Evolutionary conservation across 495 filamentous ascomycete genomes (phyloP), one percentile per base, ranked within the genome.

Genomic region (Podospora pseudoanserina): DNA sequence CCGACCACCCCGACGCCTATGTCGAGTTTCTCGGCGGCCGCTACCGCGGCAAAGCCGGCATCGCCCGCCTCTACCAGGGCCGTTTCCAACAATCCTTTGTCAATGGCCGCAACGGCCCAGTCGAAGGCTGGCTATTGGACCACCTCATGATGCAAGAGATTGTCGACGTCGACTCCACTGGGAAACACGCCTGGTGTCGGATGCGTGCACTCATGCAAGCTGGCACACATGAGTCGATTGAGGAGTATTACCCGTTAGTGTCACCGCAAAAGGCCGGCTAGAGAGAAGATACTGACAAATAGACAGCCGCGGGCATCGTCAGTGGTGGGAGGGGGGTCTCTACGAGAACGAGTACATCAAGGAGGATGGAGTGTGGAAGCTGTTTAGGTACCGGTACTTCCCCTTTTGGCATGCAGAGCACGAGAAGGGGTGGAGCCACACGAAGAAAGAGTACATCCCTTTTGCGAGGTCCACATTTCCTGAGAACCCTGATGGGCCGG

Each of bases 331-430:
- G 69, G 84, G 84, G 26, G 84, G 84, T 5, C 74, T 86, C 65
- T 86, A 86, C 75, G 84, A 86, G 76, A 86, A 86, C 70, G 84
- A 86, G 73, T 86, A 86, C 73, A 80, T 85, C 74, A 86, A 86
- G 75, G 83, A 86, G 68, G 74, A 82, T 68, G 84, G 84, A 18
- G 76, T 79, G 30, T 86, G 84, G 84, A 85, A 84, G 77, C 77
- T 86, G 55, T 84, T 83, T 73, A 73, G 83, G 27, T 80, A 85
- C 68, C 80, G 82, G 61, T 86, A 86, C 72, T 86, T 86, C 68
- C 84, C 84, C 6, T 85, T 85, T 75, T 85, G 84, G 84, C 84
- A 86, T 71, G 83, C 83, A 39, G 79, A 82, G 53, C 79, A 82
- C 67, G 82, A 84, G 73, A 78, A 77, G 26, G 84, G 84, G 11